These are phyloP conservation scores for Salix suchowensis DNA, from an alignment of 345 rosid species.

Conservation along the genomic window DNA sequence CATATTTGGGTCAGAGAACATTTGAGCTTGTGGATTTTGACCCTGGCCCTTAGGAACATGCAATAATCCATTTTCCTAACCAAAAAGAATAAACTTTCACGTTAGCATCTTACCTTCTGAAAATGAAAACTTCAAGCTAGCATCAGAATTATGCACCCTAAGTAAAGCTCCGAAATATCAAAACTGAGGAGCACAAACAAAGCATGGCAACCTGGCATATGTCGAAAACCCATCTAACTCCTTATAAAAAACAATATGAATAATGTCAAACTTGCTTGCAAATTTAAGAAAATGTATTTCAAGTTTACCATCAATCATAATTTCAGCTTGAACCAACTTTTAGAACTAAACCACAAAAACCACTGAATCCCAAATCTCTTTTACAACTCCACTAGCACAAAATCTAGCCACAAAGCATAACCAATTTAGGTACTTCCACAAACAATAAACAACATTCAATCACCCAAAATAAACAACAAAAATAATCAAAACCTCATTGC, in stretches of 20 bases:
- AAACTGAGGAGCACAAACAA: neutral
- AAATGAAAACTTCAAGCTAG: neutral
- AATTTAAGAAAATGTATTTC: neutral
- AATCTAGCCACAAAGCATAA: neutral
- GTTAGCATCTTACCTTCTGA: neutral
- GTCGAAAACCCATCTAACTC: neutral
- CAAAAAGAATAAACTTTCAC: neutral
- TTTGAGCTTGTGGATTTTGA: constrained; percentile 87
- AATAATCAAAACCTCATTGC: constrained; percentile 64
- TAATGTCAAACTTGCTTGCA: neutral
- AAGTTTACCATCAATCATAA: neutral
- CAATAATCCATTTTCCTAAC: constrained; percentile 88
- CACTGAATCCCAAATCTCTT: neutral
- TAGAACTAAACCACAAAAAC: neutral
- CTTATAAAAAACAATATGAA: neutral
- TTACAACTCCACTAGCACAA: neutral
- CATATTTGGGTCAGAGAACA: constrained; percentile 99
- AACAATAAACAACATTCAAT: neutral
- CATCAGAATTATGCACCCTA: neutral
- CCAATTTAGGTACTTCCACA: neutral
- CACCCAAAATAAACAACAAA: neutral
- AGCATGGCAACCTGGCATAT: neutral
- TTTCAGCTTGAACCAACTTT: neutral
- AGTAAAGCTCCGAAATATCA: neutral
- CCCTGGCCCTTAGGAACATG: constrained; percentile 80